Evolutionary conservation across 2,329 filamentous ascomycete species (phyloP).

Genomic region (Thermothelomyces thermophilus): DNA sequence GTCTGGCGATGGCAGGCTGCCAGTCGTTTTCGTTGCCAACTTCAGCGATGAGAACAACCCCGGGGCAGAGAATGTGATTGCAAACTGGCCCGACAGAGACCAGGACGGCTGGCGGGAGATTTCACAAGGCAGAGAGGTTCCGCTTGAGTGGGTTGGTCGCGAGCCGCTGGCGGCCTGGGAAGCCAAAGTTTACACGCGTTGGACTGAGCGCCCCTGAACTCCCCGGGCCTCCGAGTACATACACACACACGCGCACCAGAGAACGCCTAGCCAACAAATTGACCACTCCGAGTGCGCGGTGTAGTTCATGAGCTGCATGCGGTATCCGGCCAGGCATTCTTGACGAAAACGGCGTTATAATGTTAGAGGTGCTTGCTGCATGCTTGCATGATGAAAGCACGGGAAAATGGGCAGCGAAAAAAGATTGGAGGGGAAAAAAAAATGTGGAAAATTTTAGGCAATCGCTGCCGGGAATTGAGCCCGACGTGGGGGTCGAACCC

Average conservation of each 20-base stretch:
- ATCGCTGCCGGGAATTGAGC: conserved; percentile 16
- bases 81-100: conserved; percentile 21
- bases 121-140: conserved; percentile 21
- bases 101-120: conserved; percentile 22
- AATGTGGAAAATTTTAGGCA: not conserved
- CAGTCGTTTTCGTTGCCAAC: conserved; percentile 23
- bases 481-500: conserved; percentile 19
- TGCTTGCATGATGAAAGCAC: too few species aligned
- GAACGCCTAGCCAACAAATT: too few species aligned
- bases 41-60: conserved; percentile 22
- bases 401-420: too few species aligned
- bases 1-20: not conserved
- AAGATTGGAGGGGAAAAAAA: too few species aligned
- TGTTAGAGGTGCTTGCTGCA: too few species aligned
- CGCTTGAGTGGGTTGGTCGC: conserved; percentile 22
- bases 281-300: too few species aligned
- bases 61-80: conserved; percentile 20
- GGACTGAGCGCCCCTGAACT: conserved; percentile 2
- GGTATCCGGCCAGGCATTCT: too few species aligned
- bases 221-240: too few species aligned
- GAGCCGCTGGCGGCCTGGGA: conserved; percentile 25
- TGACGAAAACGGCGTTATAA: too few species aligned
- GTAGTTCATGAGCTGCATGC: too few species aligned
- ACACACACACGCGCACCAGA: too few species aligned
- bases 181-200: conserved; percentile 25